phyloP scores from a whole-genome alignment of 768 basidiomycete genomes.

The Multifurca ochricompacta region DNA sequence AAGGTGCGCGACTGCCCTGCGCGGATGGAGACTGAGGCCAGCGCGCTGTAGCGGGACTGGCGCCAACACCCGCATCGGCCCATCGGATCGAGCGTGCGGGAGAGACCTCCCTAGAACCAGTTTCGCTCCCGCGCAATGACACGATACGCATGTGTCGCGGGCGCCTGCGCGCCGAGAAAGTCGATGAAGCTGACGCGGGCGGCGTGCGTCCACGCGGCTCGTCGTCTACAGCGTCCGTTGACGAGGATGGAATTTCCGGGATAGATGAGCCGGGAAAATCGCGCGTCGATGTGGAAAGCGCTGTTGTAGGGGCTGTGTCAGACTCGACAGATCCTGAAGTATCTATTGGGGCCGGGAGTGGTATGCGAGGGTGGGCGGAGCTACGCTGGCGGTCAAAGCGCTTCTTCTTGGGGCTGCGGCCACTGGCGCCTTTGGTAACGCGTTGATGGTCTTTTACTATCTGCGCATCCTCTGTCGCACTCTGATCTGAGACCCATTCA shows the following conservation, averaged over 20 bases:
- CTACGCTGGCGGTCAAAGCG: background rate
- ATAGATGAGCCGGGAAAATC: background rate
- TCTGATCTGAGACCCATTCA: slow-evolving; percentile 57
- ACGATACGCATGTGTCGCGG: slow-evolving; percentile 27
- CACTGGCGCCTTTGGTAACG: slow-evolving; percentile 2
- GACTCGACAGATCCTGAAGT: background rate
- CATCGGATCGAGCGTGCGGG: slow-evolving; percentile 43
- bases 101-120: slow-evolving; percentile 33
- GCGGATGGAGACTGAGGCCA: slow-evolving; percentile 14
- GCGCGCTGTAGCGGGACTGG: slow-evolving; percentile 17
- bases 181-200: slow-evolving; percentile 9
- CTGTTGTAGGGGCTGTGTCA: slow-evolving; percentile 6
- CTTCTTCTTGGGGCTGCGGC: slow-evolving; percentile 7
- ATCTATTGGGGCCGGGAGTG: background rate
- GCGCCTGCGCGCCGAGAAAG: slow-evolving; percentile 13
- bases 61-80: slow-evolving; percentile 29
- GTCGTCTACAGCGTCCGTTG: slow-evolving; percentile 10
- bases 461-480: slow-evolving; percentile 23
- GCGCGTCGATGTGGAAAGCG: slow-evolving; percentile 10
- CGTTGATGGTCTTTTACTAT: background rate
- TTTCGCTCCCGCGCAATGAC: slow-evolving; percentile 25
- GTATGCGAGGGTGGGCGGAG: background rate
- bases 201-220: slow-evolving; percentile 22
- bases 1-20: slow-evolving; percentile 12
- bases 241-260: background rate